These are phyloP conservation scores for Melaleuca alternifolia DNA, from an alignment of 345 rosid genomes.

Conservation along the genomic window DNA sequence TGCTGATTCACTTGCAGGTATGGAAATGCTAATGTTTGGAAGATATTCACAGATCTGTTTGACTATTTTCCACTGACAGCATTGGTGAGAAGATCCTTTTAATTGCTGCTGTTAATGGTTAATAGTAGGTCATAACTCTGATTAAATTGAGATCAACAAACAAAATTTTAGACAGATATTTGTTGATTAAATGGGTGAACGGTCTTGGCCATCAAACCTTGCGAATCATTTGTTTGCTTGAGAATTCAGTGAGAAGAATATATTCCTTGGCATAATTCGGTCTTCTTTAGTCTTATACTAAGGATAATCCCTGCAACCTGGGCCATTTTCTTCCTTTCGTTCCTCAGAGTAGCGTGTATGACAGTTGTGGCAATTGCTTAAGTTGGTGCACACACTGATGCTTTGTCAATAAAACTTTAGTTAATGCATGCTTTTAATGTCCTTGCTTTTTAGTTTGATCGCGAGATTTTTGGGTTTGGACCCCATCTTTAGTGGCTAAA, in stretches of 20 bases:
- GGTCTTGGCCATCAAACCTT: not conserved
- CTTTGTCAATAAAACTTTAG: not conserved
- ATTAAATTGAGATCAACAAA: not conserved
- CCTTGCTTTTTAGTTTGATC: not conserved
- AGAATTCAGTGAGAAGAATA: not conserved
- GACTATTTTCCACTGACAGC: constrained; percentile 98
- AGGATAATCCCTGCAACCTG: not conserved
- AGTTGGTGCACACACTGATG: not conserved
- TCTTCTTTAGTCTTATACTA: not conserved
- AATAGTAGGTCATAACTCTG: not conserved
- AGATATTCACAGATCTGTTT: constrained; percentile 92
- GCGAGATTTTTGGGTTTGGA: not conserved
- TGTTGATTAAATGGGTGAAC: not conserved
- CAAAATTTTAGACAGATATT: not conserved
- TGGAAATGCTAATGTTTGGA: constrained; percentile 99
- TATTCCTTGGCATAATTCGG: not conserved
- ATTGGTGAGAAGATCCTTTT: constrained; percentile 48
- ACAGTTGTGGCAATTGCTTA: not conserved
- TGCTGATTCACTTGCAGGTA: constrained; percentile 47
- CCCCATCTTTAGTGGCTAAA: not conserved
- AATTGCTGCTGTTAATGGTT: not conserved
- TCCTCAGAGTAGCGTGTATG: not conserved
- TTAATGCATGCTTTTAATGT: not conserved
- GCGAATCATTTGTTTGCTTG: not conserved
- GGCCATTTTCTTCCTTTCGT: not conserved